These are phyloP conservation scores for Epithele typhae DNA, from an alignment of 768 basidiomycete genomes.

Conservation along the genomic window DNA sequence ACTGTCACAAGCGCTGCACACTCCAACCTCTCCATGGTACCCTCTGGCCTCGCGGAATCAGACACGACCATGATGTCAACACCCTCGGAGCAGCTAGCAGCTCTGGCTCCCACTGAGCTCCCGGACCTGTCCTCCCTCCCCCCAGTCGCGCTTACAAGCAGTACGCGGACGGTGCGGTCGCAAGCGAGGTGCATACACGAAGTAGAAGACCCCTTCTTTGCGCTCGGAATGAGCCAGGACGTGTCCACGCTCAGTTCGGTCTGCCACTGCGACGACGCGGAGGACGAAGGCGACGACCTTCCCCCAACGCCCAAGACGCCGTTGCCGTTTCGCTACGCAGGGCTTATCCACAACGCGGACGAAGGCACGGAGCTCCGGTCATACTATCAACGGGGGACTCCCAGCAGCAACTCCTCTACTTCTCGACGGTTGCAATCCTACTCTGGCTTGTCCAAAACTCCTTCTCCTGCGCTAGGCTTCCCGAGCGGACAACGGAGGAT, in stretches of 20 bases:
- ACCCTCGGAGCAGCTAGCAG: constrained; percentile 19
- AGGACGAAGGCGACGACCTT: constrained; percentile 3
- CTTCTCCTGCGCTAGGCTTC: not conserved
- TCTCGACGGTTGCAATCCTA: constrained; percentile 4
- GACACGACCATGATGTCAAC: constrained; percentile 23
- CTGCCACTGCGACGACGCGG: constrained; percentile 18
- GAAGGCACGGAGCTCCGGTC: constrained; percentile 46
- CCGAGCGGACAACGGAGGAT: constrained; percentile 11
- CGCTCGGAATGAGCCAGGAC: constrained; percentile 12
- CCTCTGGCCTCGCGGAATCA: constrained; percentile 31
- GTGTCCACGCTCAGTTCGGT: constrained; percentile 11
- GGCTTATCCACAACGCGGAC: constrained; percentile 53
- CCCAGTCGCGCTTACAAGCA: constrained; percentile 7
- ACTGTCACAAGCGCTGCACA: constrained; percentile 31
- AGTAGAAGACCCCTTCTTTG: constrained; percentile 34
- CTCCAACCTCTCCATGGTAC: constrained; percentile 28
- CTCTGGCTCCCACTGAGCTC: constrained; percentile 8
- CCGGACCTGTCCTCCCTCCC: constrained; percentile 5
- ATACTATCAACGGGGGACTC: constrained; percentile 27
- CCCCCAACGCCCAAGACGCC: constrained; percentile 9
- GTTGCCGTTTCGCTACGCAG: constrained; percentile 41
- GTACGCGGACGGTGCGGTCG: constrained; percentile 7
- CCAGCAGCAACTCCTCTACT: not conserved
- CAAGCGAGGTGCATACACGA: constrained; percentile 53
- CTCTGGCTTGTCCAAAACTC: not conserved